Base-by-base conservation (phyloP, 73 alveolate species). In the Stentor coeruleus region DNA sequence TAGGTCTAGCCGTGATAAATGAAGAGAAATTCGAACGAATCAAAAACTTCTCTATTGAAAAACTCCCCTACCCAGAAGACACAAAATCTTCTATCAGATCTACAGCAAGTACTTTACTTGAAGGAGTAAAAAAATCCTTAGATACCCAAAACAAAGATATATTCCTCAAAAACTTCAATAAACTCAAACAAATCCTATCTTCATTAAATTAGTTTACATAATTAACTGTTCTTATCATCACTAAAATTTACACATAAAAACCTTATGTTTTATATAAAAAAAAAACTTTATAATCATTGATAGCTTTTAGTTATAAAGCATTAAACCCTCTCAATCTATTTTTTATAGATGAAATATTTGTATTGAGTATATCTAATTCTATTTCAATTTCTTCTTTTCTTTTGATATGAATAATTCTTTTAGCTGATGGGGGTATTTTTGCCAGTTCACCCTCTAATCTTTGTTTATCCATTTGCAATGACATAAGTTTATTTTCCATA, bases 391-490 rank as follows among this genome's bases (percentile, higher is more conserved):
- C 79, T 66, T 66, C 79, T 66, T 31, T 20, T 66, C 79, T 0
- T 40, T 31, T 66, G 11, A 66, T 66, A 1, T 20, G n/a, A 14
- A 40, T 11, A 66, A 66, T 20, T 31, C 37, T 66, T 40, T 66
- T 66, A 0, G 42, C 79, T 20, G n/a, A 15, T 40, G n/a, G 40
- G 33, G 79, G 79, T 14, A 66, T 20, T 31, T 66, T 66, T 33
- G 79, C n/a, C 40, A 66, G 37, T 2, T 66, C 79, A 20, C 33
- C 79, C 33, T 66, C 79, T 15, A 66, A 40, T 31, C 37, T 20
- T 40, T 66, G n/a, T 66, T 66, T 66, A 2, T 66, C 79, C 37
- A 66, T 66, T 33, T 66, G 79, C 41, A 66, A 66, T 20, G n/a
- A 28, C 41, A 66, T 20, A 0, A 66, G 39, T 40, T 66, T 66